These are phyloP conservation scores for Aspergillus sclerotioniger DNA, from an alignment of 495 filamentous ascomycete genomes.

Conservation along the genomic window DNA sequence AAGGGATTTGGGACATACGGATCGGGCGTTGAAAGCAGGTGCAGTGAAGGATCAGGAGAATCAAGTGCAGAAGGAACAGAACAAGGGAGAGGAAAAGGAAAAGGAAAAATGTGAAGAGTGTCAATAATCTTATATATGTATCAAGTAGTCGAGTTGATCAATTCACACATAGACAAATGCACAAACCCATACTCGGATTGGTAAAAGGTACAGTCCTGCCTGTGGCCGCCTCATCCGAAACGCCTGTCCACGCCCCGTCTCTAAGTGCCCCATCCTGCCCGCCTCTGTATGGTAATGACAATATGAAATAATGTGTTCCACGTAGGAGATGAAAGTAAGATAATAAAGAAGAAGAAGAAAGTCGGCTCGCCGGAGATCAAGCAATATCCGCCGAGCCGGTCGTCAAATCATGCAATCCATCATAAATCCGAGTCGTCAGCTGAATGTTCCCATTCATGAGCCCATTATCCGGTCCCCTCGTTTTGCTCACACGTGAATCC, in stretches of 20 bases:
- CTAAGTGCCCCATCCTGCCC: slow-evolving; percentile 2
- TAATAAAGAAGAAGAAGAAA: slow-evolving; percentile 1
- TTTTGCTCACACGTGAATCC: slow-evolving; percentile 21
- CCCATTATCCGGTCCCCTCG: slow-evolving; percentile 20
- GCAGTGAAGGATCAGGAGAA: slow-evolving; percentile 16
- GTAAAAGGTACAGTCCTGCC: slow-evolving; percentile 2
- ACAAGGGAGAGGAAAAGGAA: slow-evolving; percentile 3
- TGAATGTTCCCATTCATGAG: slow-evolving; percentile 32
- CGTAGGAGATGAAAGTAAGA: background rate
- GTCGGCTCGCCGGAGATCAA: slow-evolving; percentile 9
- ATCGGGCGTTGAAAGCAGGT: slow-evolving; percentile 47
- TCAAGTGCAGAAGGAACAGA: background rate
- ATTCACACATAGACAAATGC: background rate
- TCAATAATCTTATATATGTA: slow-evolving; percentile 19
- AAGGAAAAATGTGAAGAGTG: slow-evolving; percentile 48
- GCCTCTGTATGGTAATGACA: slow-evolving; percentile 4
- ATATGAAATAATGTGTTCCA: slow-evolving; percentile 3
- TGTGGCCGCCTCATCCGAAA: background rate
- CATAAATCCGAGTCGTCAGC: slow-evolving; percentile 30
- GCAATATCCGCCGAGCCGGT: slow-evolving; percentile 17
- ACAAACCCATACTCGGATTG: background rate
- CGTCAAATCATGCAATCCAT: slow-evolving; percentile 34
- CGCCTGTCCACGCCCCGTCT: slow-evolving; percentile 8
- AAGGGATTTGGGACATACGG: slow-evolving; percentile 79
- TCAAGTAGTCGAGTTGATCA: background rate